Conservation (phyloP, 2,329 filamentous ascomycete species). For the Alternaria conjuncta region DNA sequence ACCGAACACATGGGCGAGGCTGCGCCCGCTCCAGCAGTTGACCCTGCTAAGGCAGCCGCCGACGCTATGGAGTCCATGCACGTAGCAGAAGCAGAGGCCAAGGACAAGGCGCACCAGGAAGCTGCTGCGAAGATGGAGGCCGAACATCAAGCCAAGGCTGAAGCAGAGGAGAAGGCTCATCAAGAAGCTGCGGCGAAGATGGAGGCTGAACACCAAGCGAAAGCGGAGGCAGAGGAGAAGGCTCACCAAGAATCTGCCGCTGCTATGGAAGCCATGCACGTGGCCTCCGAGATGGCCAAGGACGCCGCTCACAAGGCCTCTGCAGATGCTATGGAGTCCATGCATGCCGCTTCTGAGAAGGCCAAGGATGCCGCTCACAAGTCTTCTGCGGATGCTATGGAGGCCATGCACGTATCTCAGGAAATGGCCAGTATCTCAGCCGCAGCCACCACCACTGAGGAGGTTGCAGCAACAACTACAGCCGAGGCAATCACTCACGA, state of each 20-base stretch:
- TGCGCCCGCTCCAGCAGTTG: slow-evolving; percentile 13
- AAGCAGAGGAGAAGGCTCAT: slow-evolving; percentile 21
- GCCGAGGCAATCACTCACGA: slow-evolving; percentile 11
- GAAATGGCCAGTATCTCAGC: slow-evolving; percentile 14
- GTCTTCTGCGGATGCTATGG: slow-evolving; percentile 16
- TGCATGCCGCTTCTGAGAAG: slow-evolving; percentile 14
- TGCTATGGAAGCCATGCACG: slow-evolving; percentile 19
- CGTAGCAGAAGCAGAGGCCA: slow-evolving; percentile 25
- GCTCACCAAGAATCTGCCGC: slow-evolving; percentile 16
- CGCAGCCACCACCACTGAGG: slow-evolving; percentile 1
- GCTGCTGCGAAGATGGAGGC: slow-evolving; percentile 22
- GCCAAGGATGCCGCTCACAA: slow-evolving; percentile 16
- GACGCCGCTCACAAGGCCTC: slow-evolving; percentile 12
- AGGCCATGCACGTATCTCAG: slow-evolving; percentile 17
- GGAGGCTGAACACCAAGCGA: slow-evolving; percentile 15
- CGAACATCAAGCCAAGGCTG: slow-evolving; percentile 22
- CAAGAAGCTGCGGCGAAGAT: slow-evolving; percentile 17
- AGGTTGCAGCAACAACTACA: slow-evolving; percentile 1
- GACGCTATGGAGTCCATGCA: slow-evolving; percentile 21
- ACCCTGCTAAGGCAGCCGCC: slow-evolving; percentile 12
- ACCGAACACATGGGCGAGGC: slow-evolving; percentile 16
- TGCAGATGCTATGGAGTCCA: slow-evolving; percentile 21
- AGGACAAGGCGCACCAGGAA: slow-evolving; percentile 24
- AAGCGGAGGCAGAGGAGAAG: slow-evolving; percentile 10
- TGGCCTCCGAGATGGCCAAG: slow-evolving; percentile 15